Conservation (phyloP, 768 basidiomycete species). For the Trametes cingulata region DNA sequence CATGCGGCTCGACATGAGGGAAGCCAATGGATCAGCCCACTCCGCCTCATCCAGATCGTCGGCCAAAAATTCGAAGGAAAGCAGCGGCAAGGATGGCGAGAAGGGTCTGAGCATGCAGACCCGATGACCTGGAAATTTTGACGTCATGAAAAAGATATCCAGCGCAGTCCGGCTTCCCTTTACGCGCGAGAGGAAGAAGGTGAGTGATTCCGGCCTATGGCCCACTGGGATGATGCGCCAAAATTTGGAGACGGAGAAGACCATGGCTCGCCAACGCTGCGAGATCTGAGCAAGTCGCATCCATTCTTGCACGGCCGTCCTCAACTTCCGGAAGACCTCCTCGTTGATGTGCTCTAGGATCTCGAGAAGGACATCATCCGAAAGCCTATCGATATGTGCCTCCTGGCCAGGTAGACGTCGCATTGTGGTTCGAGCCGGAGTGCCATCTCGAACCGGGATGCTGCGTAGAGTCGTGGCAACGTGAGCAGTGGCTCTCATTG, state of each 20-base stretch:
- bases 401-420: too few relatives aligned
- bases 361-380: not conserved
- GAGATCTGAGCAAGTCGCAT: not conserved
- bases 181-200: not conserved
- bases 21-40: too few relatives aligned
- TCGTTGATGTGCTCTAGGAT: not conserved
- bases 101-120: too few relatives aligned
- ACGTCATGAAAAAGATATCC: not conserved
- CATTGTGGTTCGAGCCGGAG: too few relatives aligned
- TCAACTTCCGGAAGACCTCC: not conserved
- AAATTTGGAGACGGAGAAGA: not conserved
- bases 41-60: too few relatives aligned
- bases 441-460: too few relatives aligned
- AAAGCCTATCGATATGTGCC: not conserved
- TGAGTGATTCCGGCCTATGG: not conserved
- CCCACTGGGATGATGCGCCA: not conserved
- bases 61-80: too few relatives aligned
- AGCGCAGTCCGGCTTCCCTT: not conserved
- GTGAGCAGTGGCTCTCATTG: too few relatives aligned
- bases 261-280: not conserved
- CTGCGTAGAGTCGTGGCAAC: too few relatives aligned
- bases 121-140: not conserved
- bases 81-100: too few relatives aligned
- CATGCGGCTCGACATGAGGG: too few relatives aligned
- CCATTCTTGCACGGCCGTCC: not conserved